phyloP scores from a whole-genome alignment of 2,329 filamentous ascomycete species.

The Arachnomyces sp. region DNA sequence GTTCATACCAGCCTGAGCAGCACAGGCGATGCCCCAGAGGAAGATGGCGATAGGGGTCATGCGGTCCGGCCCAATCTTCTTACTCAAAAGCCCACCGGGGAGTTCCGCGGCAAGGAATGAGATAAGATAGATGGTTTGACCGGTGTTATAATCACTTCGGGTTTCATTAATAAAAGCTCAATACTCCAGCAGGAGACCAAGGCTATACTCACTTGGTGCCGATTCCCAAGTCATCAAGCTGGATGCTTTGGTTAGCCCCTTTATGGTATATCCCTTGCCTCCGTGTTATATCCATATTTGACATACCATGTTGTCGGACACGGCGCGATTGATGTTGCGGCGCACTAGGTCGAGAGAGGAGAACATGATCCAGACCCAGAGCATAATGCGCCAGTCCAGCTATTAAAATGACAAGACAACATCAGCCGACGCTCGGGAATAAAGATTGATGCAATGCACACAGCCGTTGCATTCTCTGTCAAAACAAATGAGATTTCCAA shows the following conservation, averaged over 20 bases:
- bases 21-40: too few species aligned
- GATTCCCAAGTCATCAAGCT: slow-evolving; percentile 31
- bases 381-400: slow-evolving; percentile 19
- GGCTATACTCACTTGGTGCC: slow-evolving; percentile 21
- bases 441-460: too few species aligned
- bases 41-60: too few species aligned
- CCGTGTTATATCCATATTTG: too few species aligned
- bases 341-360: slow-evolving; percentile 53
- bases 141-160: slow-evolving; percentile 3
- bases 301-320: slow-evolving; percentile 46
- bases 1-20: too few species aligned
- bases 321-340: slow-evolving; percentile 50
- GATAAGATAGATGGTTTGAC: slow-evolving; percentile 17
- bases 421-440: too few species aligned
- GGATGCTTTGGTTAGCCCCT: background rate
- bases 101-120: slow-evolving; percentile 44
- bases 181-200: background rate
- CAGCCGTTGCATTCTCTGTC: too few species aligned
- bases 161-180: too few species aligned
- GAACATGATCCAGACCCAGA: slow-evolving; percentile 45
- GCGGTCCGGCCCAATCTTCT: slow-evolving; percentile 44
- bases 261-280: too few species aligned
- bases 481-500: background rate
- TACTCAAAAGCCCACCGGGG: slow-evolving; percentile 44
- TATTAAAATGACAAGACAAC: background rate